phyloP scores from a whole-genome alignment of 495 filamentous ascomycete species.

The Podospora australis region DNA sequence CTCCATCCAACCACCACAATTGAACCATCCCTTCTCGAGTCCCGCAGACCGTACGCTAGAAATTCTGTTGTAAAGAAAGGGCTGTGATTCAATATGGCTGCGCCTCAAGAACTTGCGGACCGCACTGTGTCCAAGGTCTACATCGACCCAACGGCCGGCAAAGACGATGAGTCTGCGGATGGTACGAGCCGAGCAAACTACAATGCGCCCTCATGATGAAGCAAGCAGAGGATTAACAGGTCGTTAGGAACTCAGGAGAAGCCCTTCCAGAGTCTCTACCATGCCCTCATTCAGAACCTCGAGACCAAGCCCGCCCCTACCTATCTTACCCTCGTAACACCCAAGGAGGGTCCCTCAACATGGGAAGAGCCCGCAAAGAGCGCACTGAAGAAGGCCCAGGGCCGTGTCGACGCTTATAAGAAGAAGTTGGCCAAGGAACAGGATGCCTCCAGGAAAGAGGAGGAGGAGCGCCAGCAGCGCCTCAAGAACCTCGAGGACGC shows the following conservation, averaged over 20 bases:
- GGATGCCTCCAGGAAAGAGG: conserved; percentile 58
- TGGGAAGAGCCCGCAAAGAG: conserved; percentile 82
- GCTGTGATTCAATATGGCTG: conserved; percentile 36
- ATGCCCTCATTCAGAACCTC: conserved; percentile 67
- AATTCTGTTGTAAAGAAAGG: no score
- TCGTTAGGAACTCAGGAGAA: conserved; percentile 59
- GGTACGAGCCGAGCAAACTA: no score
- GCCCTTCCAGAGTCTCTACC: conserved; percentile 74
- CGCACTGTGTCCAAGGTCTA: conserved; percentile 53
- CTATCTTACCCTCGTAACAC: conserved; percentile 64
- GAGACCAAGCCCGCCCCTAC: conserved; percentile 46
- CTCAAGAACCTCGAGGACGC: conserved; percentile 65
- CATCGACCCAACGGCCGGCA: conserved; percentile 72
- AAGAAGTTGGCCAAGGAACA: conserved; percentile 71
- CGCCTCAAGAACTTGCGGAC: conserved; percentile 36
- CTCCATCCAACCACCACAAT: conserved; percentile 1
- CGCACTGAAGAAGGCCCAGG: conserved; percentile 74
- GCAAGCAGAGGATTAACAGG: no score
- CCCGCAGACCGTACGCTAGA: conserved; percentile 12
- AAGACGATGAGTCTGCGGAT: conserved; percentile 57
- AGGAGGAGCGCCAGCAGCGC: conserved; percentile 64
- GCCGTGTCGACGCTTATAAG: conserved; percentile 63
- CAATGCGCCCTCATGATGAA: no score
- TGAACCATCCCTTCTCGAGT: not conserved
- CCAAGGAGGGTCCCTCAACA: conserved; percentile 57